Evolutionary conservation across 2,329 filamentous ascomycete species (phyloP), one percentile per base, ranked within the genome.

Genomic region (Moelleriella libera): DNA sequence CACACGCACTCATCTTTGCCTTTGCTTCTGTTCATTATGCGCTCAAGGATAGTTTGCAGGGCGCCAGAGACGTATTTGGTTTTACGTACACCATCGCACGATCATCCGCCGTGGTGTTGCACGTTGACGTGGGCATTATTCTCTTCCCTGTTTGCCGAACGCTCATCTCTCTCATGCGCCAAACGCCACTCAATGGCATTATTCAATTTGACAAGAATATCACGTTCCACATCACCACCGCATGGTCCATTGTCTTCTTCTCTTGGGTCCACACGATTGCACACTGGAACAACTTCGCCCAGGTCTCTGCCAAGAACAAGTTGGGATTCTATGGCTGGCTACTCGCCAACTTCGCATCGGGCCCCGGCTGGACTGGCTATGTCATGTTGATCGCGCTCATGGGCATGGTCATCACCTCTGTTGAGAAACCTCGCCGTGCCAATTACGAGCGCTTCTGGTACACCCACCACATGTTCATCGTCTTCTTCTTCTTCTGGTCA

Each of bases 401-500:
- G 72, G 79, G 80, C 46, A 92, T 94, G 75, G 82, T 84, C 3
- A 58, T 80, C 30, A 92, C 86, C 0, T 87, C 85, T 7, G 70
- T 85, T 11, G 85, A 90, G 67, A 86, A 85, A 69, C 78, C 80
- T 8, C 76, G 85, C 45, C 79, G 85, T 47, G 82, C 83, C 51
- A 89, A 92, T 68, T 90, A 87, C 62, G 86, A 90, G 64, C 83
- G 85, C 30, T 94, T 92, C 72, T 94, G 87, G 86, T 89, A 88
- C 64, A 87, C 83, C 2, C 86, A 94, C 66, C 87, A 92, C 68
- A 76, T 92, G 62, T 92, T 92, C 63, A 78, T 90, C 64, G 60
- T 90, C 53, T 92, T 92, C 74, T 92, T 92, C 70, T 72, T 90
- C 55, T 89, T 92, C 72, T 92, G 86, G 85, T 82, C 85, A n/a